Base-by-base conservation (phyloP, 352 stramenopile species). In the Phytopythium montanum region DNA sequence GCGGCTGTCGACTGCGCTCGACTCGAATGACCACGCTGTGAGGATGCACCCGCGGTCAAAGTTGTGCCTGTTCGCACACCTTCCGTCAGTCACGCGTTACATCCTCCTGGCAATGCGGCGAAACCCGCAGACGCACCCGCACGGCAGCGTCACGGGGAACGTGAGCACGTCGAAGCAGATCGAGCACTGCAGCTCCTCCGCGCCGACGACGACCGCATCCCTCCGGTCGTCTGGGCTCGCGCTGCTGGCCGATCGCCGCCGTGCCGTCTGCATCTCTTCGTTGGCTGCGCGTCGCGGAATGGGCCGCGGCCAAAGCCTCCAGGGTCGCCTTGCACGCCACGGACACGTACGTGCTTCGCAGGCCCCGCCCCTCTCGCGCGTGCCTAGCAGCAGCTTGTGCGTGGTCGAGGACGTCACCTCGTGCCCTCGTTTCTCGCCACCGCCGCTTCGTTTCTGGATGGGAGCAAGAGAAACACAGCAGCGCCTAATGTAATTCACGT, bases 121-220 rank as follows among this genome's bases (percentile, higher is more conserved):
- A 54, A 2, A 28, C 4, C n/a, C 4, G 10, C n/a, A 7, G n/a
- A 38, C 48, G 64, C 63, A 88, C 83, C 83, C 83, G 69, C 83
- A 92, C 12, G 77, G 69, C 21, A 92, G 64, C 36, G 83, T 90
- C 34, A 90, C 79, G 12, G 83, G 83, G 54, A 88, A 92, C 61
- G 75, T 73, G 19, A 92, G 61, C 28, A 90, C 73, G 54, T 92
- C 83, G 57, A 89, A 88, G 78, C 83, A 92, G 50, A 92, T 92
- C 21, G 81, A 76, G 58, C 83, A 92, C 16, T 75, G 65, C 50
- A 92, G 60, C 41, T 86, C 70, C 19, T 88, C 76, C 12, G 65
- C 66, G 5, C 58, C 46, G 10, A 90, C 58, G n/a, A 23, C 7
- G 1, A 50, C 53, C 31, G 53, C 61, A 23, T 45, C 51, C 64